Evolutionary conservation across 2,329 filamentous ascomycete genomes (phyloP), one percentile per base, ranked within the genome.

Genomic region (Rhinocladiella similis): DNA sequence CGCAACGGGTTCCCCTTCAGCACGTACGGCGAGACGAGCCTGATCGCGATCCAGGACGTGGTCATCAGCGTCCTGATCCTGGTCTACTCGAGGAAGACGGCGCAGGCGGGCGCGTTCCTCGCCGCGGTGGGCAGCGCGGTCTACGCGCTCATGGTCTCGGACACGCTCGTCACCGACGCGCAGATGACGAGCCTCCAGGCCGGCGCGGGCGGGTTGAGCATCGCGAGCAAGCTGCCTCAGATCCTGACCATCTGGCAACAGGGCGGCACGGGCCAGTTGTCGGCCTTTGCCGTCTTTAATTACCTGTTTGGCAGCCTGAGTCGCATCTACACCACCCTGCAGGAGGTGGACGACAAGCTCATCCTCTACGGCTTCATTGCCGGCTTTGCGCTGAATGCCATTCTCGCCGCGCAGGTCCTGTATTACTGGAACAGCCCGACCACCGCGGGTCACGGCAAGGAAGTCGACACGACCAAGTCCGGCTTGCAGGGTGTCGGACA

Each of bases 221-320:
- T 97, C 36, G 89, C 90, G 13, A 94, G 89, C 78, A 99, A 99
- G 81, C 73, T 96, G 53, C 94, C 94, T 43, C 94, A 99, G 80
- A 97, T 99, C 67, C 73, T 86, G 56, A 88, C 92, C 14, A 91
- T 97, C 67, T 93, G 86, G 79, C 80, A 83, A 66, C 80, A 96
- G 74, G 92, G 92, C 45, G 87, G 90, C 38, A 99, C 94, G 4
- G 94, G 95, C 20, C 94, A 99, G 80, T 81, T 99, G 72, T 97
- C 91, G 70, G 93, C 94, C 50, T 97, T 97, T 73, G 90, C 94
- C 57, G 94, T 99, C 66, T 96, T 99, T 83, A 97, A 97, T 80
- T 99, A 96, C 76, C 90, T 99, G 68, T 81, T 87, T 66, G 94
- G 95, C 38, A 96, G 91, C 42, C 84, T 97, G 56, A 90, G 91